Conservation (phyloP, 2,329 filamentous ascomycete species). For the Scytalidium sp. region DNA sequence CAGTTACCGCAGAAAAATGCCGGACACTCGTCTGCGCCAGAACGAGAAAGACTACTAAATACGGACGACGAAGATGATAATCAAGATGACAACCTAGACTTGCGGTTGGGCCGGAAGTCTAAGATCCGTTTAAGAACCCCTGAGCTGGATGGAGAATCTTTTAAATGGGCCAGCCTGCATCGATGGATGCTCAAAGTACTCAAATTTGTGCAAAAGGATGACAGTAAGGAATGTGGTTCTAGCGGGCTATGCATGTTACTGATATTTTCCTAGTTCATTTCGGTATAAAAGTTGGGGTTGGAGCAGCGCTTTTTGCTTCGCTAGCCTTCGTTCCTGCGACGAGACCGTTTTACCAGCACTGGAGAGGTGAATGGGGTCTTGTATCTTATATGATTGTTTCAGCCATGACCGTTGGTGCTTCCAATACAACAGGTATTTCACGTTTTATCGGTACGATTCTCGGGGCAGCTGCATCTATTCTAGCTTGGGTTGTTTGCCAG, state of each 20-base stretch:
- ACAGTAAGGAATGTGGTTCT: constrained; percentile 43
- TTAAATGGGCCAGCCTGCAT: constrained; percentile 9
- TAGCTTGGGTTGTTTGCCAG: constrained; percentile 73
- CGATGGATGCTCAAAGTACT: constrained; percentile 52
- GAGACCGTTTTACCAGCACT: constrained; percentile 76
- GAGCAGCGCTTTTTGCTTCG: constrained; percentile 83
- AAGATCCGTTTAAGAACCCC: background rate
- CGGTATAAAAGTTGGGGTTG: constrained; percentile 89
- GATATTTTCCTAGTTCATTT: constrained; percentile 53
- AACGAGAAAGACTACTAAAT: constrained; percentile 24
- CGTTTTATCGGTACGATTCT: constrained; percentile 84
- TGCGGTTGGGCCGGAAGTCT: background rate
- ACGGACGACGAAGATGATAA: constrained; percentile 13
- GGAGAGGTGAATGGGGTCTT: constrained; percentile 95
- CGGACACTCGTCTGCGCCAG: constrained; percentile 12
- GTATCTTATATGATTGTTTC: constrained; percentile 98
- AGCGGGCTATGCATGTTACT: background rate
- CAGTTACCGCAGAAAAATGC: constrained; percentile 15
- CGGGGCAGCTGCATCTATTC: constrained; percentile 71
- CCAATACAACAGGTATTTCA: constrained; percentile 86
- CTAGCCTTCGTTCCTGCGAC: constrained; percentile 81
- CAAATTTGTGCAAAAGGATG: constrained; percentile 58
- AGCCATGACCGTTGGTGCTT: constrained; percentile 94
- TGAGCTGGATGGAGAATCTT: background rate
- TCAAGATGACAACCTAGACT: background rate